phyloP scores from a whole-genome alignment of 331 rosid species.

The Malus hybrid region DNA sequence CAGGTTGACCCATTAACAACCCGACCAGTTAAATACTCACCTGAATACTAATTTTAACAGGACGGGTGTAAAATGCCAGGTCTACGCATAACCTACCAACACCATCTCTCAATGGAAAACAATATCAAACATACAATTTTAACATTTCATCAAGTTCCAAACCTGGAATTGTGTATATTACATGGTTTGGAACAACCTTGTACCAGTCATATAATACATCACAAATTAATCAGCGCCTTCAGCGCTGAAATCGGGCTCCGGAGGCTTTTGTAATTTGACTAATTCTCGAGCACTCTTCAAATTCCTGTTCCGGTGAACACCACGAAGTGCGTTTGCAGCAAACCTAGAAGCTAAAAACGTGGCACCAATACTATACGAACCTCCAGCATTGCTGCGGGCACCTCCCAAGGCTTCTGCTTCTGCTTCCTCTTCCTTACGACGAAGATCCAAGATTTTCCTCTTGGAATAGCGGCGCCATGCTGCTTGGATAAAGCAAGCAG shows the following conservation, averaged over 20 bases:
- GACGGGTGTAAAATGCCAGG: no score
- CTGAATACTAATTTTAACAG: no score
- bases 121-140: neutral
- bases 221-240: conserved; percentile 62
- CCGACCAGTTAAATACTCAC: no score
- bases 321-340: conserved; percentile 92
- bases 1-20: no score
- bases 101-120: neutral
- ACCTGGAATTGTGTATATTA: conserved; percentile 19
- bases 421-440: conserved; percentile 68
- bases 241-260: conserved; percentile 87
- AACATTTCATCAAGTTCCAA: neutral
- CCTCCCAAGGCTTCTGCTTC: conserved; percentile 46
- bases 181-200: conserved; percentile 23
- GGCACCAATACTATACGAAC: conserved; percentile 62
- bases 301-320: conserved; percentile 74
- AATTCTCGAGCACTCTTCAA: conserved; percentile 84
- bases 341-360: conserved; percentile 80
- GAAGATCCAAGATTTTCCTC: conserved; percentile 73
- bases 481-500: conserved; percentile 97
- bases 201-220: conserved; percentile 12
- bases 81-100: no score
- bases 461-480: conserved; percentile 95
- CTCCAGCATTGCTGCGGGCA: conserved; percentile 19
- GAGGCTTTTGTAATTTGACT: conserved; percentile 90